Evolutionary conservation across 257 asterid species (phyloP).

Genomic region (Gardenia jasminoides): DNA sequence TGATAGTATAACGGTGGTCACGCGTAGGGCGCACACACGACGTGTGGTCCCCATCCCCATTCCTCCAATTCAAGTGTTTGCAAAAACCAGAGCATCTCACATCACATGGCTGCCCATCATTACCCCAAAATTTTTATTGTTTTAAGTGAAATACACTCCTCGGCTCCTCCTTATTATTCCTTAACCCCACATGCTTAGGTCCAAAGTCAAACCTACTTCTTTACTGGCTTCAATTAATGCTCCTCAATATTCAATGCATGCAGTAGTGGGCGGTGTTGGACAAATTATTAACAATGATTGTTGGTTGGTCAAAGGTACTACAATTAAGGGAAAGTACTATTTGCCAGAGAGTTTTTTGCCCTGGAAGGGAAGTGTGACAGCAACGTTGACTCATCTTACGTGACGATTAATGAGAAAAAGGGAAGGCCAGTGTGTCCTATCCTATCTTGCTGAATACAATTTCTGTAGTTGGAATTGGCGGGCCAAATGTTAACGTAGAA

Average conservation of each 20-base stretch:
- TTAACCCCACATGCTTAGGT: background rate
- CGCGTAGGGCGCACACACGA: no score
- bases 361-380: background rate
- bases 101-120: no score
- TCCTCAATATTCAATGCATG: slow-evolving; percentile 1
- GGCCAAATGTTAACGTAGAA: no score
- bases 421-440: background rate
- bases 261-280: background rate
- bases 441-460: no score
- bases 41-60: no score
- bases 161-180: background rate
- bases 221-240: background rate
- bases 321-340: background rate
- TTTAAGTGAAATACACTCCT: no score
- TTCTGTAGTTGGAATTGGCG: no score
- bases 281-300: slow-evolving; percentile 17
- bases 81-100: no score
- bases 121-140: no score
- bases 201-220: no score
- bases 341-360: background rate
- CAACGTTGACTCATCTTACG: background rate
- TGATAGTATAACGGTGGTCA: no score
- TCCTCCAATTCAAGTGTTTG: no score
- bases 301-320: background rate
- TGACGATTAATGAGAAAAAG: background rate